Evolutionary conservation across 2,329 filamentous ascomycete genomes (phyloP), one percentile per base, ranked within the genome.

Genomic region (Myotisia sp.): DNA sequence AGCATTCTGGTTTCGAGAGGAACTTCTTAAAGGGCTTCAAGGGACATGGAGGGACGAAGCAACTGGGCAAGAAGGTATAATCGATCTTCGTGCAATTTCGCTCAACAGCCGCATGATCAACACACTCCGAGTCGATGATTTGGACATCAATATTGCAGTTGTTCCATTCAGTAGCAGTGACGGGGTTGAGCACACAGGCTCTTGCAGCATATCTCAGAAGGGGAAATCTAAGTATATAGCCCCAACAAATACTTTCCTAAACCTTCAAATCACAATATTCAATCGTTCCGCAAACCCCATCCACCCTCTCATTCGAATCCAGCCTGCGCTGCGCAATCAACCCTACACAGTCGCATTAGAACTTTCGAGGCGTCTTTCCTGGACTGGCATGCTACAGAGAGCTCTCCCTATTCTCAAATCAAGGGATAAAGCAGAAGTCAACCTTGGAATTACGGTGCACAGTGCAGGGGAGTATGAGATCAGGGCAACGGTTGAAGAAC

Each of bases 1-100:
- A 58, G 74, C 77, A 0, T 94, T 94, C 53, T 94, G 86, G 86
- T 93, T 84, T 54, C 74, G 85, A 10, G 81, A 92, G 53, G 75
- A 74, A 49, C 68, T 94, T 2, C 67, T 94, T 3, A 76, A 79
- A 39, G 65, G 67, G 26, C 59, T 93, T 6, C 67, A 66, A 17
- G 84, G 78, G 0, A 71, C 67, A 0, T 94, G 86, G 86, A 71
- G 64, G 36, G 71, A 76, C 44, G 58, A 62, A 10, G 73, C 72
- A 0, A 58, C 62, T 45, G 61, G 60, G 2, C 68, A 78, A 24
- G 59, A 63, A 29, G 86, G 86, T 2, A 65, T 64, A 1, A 70
- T 94, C 33, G 83, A 92, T 50, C 61, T 93, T 3, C 75, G 85
- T 26, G 74, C 73, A 21, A 71, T 93, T 29, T 70, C 80, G 6